Conservation (phyloP, 2,329 filamentous ascomycete species). For the Leptographium flavum region DNA sequence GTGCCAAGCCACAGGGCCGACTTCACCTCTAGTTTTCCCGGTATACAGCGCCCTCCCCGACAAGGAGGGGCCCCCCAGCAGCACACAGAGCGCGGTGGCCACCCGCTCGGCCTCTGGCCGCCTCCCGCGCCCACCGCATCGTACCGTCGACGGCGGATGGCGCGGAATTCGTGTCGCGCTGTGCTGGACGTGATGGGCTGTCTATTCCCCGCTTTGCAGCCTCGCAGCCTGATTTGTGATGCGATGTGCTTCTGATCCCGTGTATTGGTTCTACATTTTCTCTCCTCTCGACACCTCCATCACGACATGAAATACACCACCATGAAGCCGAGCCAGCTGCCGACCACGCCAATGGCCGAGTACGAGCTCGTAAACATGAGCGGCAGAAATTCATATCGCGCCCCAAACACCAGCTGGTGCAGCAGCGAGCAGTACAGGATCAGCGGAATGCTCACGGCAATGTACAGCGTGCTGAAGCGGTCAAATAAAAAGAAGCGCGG, state of each 20-base stretch:
- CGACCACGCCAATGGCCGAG: conserved; percentile 83
- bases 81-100: conserved; percentile 1
- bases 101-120: neutral
- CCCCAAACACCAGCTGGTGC: conserved; percentile 72
- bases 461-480: conserved; percentile 79
- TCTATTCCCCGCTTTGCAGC: neutral
- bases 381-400: conserved; percentile 75
- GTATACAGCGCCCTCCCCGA: conserved; percentile 7
- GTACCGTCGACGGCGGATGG: neutral
- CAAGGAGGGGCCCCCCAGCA: conserved; percentile 5
- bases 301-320: conserved; percentile 70
- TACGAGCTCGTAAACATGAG: conserved; percentile 97
- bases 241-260: neutral
- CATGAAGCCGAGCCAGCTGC: conserved; percentile 89
- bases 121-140: neutral
- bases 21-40: conserved; percentile 12
- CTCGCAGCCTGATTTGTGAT: too few relatives aligned
- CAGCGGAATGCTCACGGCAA: conserved; percentile 75
- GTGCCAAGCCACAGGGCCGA: conserved; percentile 9
- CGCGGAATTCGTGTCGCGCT: neutral
- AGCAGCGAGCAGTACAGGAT: conserved; percentile 78
- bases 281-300: neutral
- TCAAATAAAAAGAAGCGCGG: conserved; percentile 83
- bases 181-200: neutral
- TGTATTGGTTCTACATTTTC: neutral